phyloP scores from a whole-genome alignment of 2,329 filamentous ascomycete genomes.

The Myriosclerotinia duriaeana region DNA sequence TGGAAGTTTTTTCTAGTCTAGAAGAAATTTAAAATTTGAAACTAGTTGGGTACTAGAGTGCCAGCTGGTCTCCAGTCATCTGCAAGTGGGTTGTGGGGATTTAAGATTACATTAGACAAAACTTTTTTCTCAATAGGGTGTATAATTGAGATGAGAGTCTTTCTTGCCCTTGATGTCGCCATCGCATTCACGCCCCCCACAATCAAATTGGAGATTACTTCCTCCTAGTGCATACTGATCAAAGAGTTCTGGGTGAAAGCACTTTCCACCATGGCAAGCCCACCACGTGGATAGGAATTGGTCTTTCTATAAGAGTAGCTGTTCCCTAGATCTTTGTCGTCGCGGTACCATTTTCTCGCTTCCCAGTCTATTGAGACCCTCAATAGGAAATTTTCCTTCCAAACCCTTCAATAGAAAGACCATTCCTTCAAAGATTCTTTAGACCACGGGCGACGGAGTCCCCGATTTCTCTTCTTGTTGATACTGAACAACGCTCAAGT shows the following conservation, averaged over 20 bases:
- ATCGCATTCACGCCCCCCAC: not conserved
- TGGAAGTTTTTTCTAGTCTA: not conserved
- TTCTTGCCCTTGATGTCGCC: no score
- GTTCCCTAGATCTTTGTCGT: slow-evolving; percentile 6
- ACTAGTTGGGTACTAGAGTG: not conserved
- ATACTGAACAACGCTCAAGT: not conserved
- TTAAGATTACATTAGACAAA: not conserved
- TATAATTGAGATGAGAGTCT: not conserved
- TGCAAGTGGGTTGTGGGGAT: not conserved
- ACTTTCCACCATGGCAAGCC: not conserved
- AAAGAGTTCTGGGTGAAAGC: not conserved
- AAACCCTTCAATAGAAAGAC: not conserved
- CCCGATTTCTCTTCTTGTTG: not conserved
- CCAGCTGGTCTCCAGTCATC: not conserved
- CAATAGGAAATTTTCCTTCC: not conserved
- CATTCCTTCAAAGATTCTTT: slow-evolving; percentile 9
- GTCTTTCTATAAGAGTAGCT: not conserved
- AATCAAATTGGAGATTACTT: not conserved
- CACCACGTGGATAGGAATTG: not conserved
- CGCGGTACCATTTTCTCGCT: not conserved
- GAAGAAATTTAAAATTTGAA: not conserved
- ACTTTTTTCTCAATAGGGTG: not conserved
- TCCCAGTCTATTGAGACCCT: slow-evolving; percentile 7
- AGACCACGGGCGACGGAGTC: not conserved
- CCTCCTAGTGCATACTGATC: not conserved